A percentile compares a stretch with the other conserved stretches of the same genome.
Conservation (phyloP, 345 rosid species). For the Dovyalis caffra region DNA sequence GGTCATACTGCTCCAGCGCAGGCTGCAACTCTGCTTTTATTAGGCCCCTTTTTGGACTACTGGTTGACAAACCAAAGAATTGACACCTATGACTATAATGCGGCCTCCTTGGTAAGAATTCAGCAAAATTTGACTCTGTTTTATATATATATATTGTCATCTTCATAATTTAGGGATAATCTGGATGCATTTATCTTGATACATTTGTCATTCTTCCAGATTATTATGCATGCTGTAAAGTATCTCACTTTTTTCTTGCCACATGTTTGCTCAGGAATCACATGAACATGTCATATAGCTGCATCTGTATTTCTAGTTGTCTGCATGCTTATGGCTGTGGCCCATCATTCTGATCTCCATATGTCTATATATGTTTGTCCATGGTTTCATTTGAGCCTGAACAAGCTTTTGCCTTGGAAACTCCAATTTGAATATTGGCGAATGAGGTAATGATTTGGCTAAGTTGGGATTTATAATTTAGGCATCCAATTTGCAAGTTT, state of each 20-base stretch:
- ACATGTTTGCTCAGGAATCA: not conserved
- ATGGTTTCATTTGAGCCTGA: not conserved
- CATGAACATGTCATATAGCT: not conserved
- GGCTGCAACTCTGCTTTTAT: constrained; percentile 70
- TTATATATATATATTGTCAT: not conserved
- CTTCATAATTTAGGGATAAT: not conserved
- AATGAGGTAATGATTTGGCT: not conserved
- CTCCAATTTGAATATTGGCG: not conserved
- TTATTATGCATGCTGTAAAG: not conserved
- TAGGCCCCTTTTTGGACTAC: constrained; percentile 87
- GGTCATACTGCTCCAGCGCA: constrained; percentile 96
- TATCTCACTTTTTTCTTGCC: not conserved
- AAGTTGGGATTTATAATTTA: not conserved
- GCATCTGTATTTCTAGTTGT: not conserved
- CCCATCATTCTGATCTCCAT: not conserved
- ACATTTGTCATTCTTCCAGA: not conserved
- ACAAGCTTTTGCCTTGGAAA: not conserved
- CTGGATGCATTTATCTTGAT: not conserved
- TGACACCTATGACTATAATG: constrained; percentile 54
- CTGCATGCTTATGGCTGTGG: not conserved
- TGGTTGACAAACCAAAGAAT: constrained; percentile 75
- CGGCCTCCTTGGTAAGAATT: constrained; percentile 55
- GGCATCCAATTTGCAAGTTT: not conserved
- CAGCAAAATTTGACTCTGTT: not conserved
- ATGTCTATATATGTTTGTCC: not conserved